Base-by-base conservation (phyloP, 2,329 filamentous ascomycete genomes). In the Apiospora marii region DNA sequence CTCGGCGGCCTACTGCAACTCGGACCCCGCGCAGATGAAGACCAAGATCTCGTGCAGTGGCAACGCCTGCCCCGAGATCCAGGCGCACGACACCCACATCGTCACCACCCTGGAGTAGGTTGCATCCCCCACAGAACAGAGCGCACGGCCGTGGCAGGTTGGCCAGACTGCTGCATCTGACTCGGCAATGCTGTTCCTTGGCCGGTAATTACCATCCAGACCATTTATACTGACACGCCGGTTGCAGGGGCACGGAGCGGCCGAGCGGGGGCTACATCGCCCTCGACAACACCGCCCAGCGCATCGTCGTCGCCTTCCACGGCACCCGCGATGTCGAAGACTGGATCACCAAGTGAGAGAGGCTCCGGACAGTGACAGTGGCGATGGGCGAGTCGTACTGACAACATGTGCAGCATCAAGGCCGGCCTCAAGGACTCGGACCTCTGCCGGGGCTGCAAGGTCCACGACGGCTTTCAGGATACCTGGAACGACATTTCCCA, bases 401-500 rank as follows among this genome's bases (percentile, higher is more conserved):
- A 19, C 14, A 53, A 6, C 22, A 10, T 22, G 12, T 46, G 13
- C 27, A 69, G 68, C 22, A 6, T 46, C 71, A 70, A 51, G 61
- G 71, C 76, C 30, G 48, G 68, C 8, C 49, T 70, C 51, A 73
- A 72, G 49, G 75, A 75, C 64, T 67, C 22, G 22, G 67, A 69
- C 48, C 30, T 75, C 72, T 77, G 74, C 67, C n/a, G 43, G 10
- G 71, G 72, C 10, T 78, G 77, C 69, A 72, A 74, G 34, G 73
- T 79, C 10, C 80, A 81, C 68, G 67, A 67, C 16, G 80, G 80
- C 1, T 81, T 80, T 68, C 71, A 74, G 4, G 67, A 72, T 0
- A 69, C 73, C 6, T 74, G 71, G 44, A 73, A 77, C 3, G 76
- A 77, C 24, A 74, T 61, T 37, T 22, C 43, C 8, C 68, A 72